These are phyloP conservation scores for Aureobasidium sp. DNA, from an alignment of 2,329 filamentous ascomycete species.

Conservation along the genomic window DNA sequence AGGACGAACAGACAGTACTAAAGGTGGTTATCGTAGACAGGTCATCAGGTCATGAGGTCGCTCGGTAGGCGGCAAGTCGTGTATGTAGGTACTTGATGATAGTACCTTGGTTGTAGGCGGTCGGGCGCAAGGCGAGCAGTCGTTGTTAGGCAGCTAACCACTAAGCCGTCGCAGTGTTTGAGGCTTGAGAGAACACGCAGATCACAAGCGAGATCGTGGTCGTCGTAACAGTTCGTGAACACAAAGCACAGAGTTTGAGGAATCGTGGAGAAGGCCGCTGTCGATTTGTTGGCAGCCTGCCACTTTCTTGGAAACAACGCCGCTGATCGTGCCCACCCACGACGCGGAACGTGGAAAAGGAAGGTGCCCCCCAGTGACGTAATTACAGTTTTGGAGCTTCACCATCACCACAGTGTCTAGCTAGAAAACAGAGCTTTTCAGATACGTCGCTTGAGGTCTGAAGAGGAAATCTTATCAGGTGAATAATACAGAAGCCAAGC, in stretches of 20 bases:
- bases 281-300: slow-evolving; percentile 1
- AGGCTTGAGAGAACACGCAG: background rate
- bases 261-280: background rate
- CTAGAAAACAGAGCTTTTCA: background rate
- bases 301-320: slow-evolving; percentile 9
- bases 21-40: slow-evolving; percentile 7
- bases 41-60: slow-evolving; percentile 9
- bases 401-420: background rate
- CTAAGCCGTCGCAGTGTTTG: background rate
- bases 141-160: background rate
- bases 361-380: background rate
- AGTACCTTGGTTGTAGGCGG: background rate
- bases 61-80: background rate
- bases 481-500: background rate
- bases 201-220: background rate
- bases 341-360: slow-evolving; percentile 7
- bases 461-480: background rate
- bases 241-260: background rate
- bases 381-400: background rate
- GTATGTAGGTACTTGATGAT: background rate
- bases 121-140: background rate
- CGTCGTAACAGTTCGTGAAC: slow-evolving; percentile 1
- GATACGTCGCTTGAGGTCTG: background rate
- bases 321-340: slow-evolving; percentile 5
- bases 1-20: background rate